These are phyloP conservation scores for Penicillium herquei DNA, from an alignment of 495 filamentous ascomycete genomes.

Conservation along the genomic window DNA sequence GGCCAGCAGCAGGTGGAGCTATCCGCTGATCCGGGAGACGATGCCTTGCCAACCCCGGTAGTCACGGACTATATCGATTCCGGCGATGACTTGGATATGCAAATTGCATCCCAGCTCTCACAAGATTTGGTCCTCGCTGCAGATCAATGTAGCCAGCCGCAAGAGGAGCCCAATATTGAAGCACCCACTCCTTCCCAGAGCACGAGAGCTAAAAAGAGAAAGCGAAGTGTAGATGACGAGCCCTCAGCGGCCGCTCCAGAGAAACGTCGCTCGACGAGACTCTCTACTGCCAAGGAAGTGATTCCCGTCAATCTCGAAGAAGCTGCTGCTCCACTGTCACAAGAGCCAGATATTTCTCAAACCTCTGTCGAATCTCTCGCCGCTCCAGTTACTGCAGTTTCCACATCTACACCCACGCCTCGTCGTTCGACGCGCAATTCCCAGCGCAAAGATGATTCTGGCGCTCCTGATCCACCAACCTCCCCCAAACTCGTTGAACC, in stretches of 20 bases:
- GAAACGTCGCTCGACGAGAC: conserved; percentile 33
- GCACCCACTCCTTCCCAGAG: conserved; percentile 3
- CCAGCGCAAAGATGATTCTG: conserved; percentile 15
- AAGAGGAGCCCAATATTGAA: not conserved
- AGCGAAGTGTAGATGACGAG: conserved; percentile 26
- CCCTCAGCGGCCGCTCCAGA: conserved; percentile 16
- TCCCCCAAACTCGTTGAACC: conserved; percentile 6
- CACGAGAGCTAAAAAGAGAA: conserved; percentile 36
- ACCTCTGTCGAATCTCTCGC: no score
- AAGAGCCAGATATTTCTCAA: conserved; percentile 5
- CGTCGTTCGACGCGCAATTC: conserved; percentile 26
- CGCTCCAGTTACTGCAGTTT: no score
- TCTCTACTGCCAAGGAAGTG: conserved; percentile 18
- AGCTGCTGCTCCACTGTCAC: conserved; percentile 15
- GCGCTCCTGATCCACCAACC: not conserved
- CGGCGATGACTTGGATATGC: conserved; percentile 43
- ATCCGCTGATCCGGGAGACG: not conserved
- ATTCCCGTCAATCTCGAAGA: conserved; percentile 12
- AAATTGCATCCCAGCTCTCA: conserved; percentile 45
- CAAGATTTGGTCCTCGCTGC: conserved; percentile 41
- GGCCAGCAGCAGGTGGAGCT: conserved; percentile 2
- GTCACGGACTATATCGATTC: conserved; percentile 22
- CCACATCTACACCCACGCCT: conserved; percentile 14
- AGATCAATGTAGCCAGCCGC: conserved; percentile 18
- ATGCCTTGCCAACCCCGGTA: not conserved